A percentile compares a stretch with the other conserved stretches of the same genome.
phyloP scores from a whole-genome alignment of 1,284 basidiomycete species.

The Ustilago hordei region DNA sequence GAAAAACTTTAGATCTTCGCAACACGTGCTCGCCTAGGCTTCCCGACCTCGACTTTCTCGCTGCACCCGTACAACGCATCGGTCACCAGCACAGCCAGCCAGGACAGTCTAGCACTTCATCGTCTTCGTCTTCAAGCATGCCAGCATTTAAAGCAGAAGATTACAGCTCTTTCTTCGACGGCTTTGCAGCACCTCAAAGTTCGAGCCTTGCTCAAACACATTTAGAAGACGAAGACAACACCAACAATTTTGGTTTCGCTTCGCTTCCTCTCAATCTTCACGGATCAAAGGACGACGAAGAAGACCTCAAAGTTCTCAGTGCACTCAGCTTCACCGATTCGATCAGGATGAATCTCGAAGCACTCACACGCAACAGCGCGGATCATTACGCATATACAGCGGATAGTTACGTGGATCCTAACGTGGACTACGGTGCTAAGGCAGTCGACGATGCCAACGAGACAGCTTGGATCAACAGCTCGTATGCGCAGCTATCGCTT shows the following conservation, averaged over 20 bases:
- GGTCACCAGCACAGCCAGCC: not conserved
- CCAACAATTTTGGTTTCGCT: not conserved
- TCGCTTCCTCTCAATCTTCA: slow-evolving; percentile 4
- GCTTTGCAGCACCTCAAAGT: not conserved
- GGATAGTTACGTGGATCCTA: slow-evolving; percentile 35
- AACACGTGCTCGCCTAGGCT: not conserved
- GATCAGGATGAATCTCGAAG: slow-evolving; percentile 39
- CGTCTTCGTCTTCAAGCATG: not conserved
- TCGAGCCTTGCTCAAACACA: not conserved
- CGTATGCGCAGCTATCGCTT: slow-evolving; percentile 28
- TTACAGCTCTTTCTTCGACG: slow-evolving; percentile 32
- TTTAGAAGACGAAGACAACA: not conserved
- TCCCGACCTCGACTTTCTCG: not conserved
- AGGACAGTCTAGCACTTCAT: not conserved
- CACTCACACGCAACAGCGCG: slow-evolving; percentile 19
- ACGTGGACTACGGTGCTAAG: slow-evolving; percentile 22
- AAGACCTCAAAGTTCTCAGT: slow-evolving; percentile 27
- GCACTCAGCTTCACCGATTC: slow-evolving; percentile 20
- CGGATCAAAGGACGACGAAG: slow-evolving; percentile 10
- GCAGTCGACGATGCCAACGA: slow-evolving; percentile 8
- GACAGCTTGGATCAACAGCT: slow-evolving; percentile 8
- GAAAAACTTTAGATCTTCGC: not conserved
- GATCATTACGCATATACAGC: slow-evolving; percentile 30
- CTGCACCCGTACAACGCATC: not conserved
- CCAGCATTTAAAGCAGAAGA: slow-evolving; percentile 8